Percentiles rank a stretch among this genome's conserved stretches.
Conservation (phyloP, 2,329 filamentous ascomycete genomes). For the Paracamarosporium sp. region DNA sequence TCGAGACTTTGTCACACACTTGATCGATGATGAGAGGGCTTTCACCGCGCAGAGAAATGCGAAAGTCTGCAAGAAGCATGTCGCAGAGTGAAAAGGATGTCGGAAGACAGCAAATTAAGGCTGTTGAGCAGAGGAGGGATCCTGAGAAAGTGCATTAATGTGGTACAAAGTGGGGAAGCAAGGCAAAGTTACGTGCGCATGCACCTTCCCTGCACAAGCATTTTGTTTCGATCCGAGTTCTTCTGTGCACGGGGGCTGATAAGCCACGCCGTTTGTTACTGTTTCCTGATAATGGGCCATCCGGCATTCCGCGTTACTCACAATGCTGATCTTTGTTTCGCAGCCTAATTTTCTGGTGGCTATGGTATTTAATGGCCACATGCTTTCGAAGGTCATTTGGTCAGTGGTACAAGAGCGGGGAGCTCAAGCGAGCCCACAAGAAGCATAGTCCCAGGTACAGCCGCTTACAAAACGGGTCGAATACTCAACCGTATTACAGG, state of each 20-base stretch:
- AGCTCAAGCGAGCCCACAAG: neutral
- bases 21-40: slow-evolving; percentile 14
- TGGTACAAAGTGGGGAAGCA: slow-evolving; percentile 7
- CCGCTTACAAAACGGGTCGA: neutral
- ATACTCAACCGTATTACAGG: neutral
- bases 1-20: slow-evolving; percentile 3
- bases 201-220: no score
- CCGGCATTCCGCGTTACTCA: neutral
- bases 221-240: no score
- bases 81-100: neutral
- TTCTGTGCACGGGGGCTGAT: no score
- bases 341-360: neutral
- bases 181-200: no score
- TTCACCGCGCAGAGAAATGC: slow-evolving; percentile 2
- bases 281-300: no score
- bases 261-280: no score
- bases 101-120: slow-evolving; percentile 11
- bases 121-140: slow-evolving; percentile 14
- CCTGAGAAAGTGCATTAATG: slow-evolving; percentile 7
- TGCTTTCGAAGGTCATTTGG: neutral
- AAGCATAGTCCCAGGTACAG: neutral
- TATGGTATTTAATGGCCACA: neutral
- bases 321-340: neutral
- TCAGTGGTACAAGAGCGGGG: neutral
- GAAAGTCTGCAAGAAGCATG: slow-evolving; percentile 17